Evolutionary conservation across 176 grass and related monocot species (phyloP).

Genomic region (Lolium rigidum): DNA sequence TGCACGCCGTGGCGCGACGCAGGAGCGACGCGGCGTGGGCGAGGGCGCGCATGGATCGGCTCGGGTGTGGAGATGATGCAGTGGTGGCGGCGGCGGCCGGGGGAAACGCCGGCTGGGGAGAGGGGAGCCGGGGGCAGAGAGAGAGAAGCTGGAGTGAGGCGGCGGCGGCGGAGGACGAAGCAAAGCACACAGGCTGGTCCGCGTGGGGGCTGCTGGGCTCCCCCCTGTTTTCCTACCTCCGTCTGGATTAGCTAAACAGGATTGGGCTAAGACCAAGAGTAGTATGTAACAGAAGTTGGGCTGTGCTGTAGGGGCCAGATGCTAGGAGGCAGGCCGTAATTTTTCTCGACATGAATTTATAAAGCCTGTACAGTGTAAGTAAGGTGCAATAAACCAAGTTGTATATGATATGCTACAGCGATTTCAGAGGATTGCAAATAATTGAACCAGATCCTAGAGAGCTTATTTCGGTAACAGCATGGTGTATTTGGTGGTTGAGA

Average conservation of each 20-base stretch:
- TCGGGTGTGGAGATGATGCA: background rate
- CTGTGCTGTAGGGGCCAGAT: background rate
- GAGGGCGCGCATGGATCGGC: slow-evolving; percentile 40
- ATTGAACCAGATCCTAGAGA: too few relatives aligned
- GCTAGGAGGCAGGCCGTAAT: background rate
- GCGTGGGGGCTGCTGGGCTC: background rate
- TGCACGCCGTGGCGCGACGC: slow-evolving; percentile 11
- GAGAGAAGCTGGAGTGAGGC: background rate
- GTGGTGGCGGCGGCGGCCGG: background rate
- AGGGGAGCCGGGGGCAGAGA: too few relatives aligned
- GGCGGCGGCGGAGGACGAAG: background rate
- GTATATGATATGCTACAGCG: too few relatives aligned
- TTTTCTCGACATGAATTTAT: too few relatives aligned
- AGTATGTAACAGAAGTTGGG: background rate
- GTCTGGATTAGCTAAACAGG: background rate
- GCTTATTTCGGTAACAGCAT: too few relatives aligned
- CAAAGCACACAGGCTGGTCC: background rate
- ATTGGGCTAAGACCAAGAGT: background rate
- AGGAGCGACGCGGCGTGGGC: slow-evolving; percentile 33
- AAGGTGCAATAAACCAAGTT: too few relatives aligned
- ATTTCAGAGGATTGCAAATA: too few relatives aligned
- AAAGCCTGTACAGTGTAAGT: too few relatives aligned
- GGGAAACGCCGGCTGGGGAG: background rate
- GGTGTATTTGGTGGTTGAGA: too few relatives aligned
- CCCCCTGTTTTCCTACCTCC: background rate